A percentile compares a stretch with the other conserved stretches of the same genome.
Evolutionary conservation across 495 filamentous ascomycete species (phyloP).

Genomic region (Xylaria longipes): DNA sequence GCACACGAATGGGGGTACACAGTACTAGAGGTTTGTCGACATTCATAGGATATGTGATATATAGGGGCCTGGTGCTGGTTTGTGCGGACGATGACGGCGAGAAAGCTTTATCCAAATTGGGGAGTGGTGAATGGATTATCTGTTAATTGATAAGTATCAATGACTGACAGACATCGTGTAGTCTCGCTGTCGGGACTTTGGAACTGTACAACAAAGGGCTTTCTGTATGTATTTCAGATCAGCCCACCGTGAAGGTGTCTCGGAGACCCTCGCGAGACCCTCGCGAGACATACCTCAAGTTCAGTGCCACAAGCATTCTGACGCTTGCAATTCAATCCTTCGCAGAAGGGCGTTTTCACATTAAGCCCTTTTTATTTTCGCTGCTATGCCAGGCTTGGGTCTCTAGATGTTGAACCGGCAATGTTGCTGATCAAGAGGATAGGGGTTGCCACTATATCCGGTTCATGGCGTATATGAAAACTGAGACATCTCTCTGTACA

Average conservation of each 20-base stretch:
- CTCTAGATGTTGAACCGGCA: not conserved
- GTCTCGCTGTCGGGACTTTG: not conserved
- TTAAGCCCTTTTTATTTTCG: not conserved
- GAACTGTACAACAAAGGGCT: not conserved
- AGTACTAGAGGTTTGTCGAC: not conserved
- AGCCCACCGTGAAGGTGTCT: not conserved
- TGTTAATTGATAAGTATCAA: not conserved
- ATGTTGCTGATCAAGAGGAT: not conserved
- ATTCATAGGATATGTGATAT: not conserved
- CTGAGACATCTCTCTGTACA: not conserved
- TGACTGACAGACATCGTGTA: not conserved
- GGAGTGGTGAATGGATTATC: not conserved
- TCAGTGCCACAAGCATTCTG: not conserved
- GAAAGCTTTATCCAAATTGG: not conserved
- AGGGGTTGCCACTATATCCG: not conserved
- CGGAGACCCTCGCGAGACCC: not conserved
- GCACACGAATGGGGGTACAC: not conserved
- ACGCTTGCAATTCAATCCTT: not conserved
- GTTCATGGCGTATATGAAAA: not conserved
- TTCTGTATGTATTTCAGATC: not conserved
- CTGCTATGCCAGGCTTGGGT: not conserved
- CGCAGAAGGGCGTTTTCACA: not conserved
- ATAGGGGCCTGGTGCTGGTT: not conserved
- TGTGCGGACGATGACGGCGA: not conserved
- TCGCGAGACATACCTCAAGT: not conserved